Evolutionary conservation across 2,329 filamentous ascomycete species (phyloP).

Genomic region (Lachnellula arida): DNA sequence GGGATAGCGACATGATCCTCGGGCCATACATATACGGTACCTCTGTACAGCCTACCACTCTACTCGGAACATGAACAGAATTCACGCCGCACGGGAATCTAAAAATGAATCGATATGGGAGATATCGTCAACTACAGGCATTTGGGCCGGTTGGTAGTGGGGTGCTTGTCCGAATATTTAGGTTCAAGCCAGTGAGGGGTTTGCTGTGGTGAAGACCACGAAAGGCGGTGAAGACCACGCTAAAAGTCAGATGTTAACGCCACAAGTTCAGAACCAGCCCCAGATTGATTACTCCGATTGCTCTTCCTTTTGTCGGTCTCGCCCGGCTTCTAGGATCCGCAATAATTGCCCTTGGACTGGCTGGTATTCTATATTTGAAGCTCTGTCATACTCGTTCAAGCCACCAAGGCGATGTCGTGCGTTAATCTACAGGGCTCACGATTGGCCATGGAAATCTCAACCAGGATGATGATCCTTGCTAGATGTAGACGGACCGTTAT

Average conservation of each 20-base stretch:
- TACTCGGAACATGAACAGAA: neutral
- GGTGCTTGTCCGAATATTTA: neutral
- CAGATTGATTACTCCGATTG: constrained; percentile 5
- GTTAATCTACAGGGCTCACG: constrained; percentile 7
- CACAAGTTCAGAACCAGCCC: constrained; percentile 6
- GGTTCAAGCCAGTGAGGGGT: constrained; percentile 8
- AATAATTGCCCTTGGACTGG: neutral
- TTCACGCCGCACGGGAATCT: neutral
- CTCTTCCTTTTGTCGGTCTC: neutral
- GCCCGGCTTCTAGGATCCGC: neutral
- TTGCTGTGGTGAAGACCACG: constrained; percentile 1
- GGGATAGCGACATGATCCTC: neutral
- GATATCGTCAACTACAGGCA: neutral
- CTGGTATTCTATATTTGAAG: neutral
- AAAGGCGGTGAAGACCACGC: constrained; percentile 26
- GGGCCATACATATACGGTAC: neutral
- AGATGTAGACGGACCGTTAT: constrained; percentile 24
- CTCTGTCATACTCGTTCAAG: neutral
- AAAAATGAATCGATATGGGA: constrained; percentile 3
- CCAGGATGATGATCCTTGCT: constrained; percentile 19
- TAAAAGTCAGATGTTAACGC: constrained; percentile 9
- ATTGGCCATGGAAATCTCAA: constrained; percentile 19
- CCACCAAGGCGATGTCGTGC: constrained; percentile 22
- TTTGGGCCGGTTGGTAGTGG: neutral
- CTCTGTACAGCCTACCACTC: too few species aligned